Percentiles rank a stretch among this genome's conserved stretches.
phyloP scores from a whole-genome alignment of 148 eudicot genomes.

The Hydrangea macrophylla region DNA sequence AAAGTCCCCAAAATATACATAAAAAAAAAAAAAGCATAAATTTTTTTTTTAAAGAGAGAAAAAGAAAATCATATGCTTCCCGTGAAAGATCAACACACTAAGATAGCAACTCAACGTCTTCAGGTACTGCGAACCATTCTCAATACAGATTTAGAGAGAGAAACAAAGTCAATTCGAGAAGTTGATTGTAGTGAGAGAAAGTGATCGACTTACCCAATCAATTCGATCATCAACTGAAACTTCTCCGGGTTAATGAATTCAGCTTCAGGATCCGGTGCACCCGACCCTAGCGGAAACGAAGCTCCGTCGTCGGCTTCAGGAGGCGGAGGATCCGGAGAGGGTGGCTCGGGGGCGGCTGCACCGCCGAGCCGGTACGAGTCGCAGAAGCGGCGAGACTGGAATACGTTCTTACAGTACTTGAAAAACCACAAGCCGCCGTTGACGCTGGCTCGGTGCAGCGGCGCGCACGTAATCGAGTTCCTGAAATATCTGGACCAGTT shows the following conservation, averaged over 20 bases:
- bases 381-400: constrained; percentile 74
- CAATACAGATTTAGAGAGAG: not conserved
- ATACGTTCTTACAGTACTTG: constrained; percentile 63
- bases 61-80: not conserved
- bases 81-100: not conserved
- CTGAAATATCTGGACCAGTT: constrained; percentile 70
- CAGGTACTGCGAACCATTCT: not conserved
- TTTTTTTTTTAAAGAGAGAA: not conserved
- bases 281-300: constrained; percentile 10
- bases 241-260: constrained; percentile 21
- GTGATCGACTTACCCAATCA: no score
- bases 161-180: not conserved
- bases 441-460: constrained; percentile 55
- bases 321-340: constrained; percentile 17
- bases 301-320: constrained; percentile 6
- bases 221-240: no score
- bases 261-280: constrained; percentile 12
- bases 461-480: constrained; percentile 74
- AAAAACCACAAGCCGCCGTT: constrained; percentile 72
- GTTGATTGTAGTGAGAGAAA: not conserved
- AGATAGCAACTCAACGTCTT: not conserved
- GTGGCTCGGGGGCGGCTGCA: constrained; percentile 9
- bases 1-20: no score
- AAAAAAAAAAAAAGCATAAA: no score
- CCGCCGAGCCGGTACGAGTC: constrained; percentile 64